Conservation (phyloP, 1,139 yeast genomes). For the Pichia sp. region DNA sequence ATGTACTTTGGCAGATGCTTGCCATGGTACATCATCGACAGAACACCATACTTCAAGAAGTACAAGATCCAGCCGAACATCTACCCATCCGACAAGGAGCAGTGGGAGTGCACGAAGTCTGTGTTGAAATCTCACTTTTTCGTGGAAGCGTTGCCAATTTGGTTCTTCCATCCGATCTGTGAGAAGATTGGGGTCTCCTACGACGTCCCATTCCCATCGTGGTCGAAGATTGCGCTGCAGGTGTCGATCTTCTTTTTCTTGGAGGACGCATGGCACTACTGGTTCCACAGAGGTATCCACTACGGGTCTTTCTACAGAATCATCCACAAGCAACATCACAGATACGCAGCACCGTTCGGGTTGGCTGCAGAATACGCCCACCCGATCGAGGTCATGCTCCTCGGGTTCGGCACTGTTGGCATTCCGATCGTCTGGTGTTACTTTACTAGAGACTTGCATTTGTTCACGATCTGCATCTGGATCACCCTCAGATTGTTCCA, state of each 20-base stretch:
- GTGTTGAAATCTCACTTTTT: slow-evolving; percentile 81
- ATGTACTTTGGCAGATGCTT: slow-evolving; percentile 81
- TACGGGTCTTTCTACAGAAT: slow-evolving; percentile 80
- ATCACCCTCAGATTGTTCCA: slow-evolving; percentile 83
- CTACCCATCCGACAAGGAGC: slow-evolving; percentile 73
- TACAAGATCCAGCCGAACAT: slow-evolving; percentile 81
- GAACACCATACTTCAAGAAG: slow-evolving; percentile 66
- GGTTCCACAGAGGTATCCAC: slow-evolving; percentile 87
- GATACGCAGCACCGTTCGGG: slow-evolving; percentile 96
- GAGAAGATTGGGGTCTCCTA: slow-evolving; percentile 67
- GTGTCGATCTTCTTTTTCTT: slow-evolving; percentile 69
- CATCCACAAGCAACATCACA: slow-evolving; percentile 94
- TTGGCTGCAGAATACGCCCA: slow-evolving; percentile 96
- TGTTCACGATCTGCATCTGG: slow-evolving; percentile 83
- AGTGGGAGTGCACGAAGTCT: slow-evolving; percentile 84
- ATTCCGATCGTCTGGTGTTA: slow-evolving; percentile 72
- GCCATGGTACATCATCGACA: slow-evolving; percentile 80
- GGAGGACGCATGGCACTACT: slow-evolving; percentile 95
- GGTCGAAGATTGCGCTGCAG: slow-evolving; percentile 55
- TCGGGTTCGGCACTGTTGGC: slow-evolving; percentile 94
- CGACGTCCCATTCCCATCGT: slow-evolving; percentile 77
- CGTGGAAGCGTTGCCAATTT: slow-evolving; percentile 91
- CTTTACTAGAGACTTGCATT: slow-evolving; percentile 64
- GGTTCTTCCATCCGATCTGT: slow-evolving; percentile 93
- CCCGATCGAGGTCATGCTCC: slow-evolving; percentile 83